Conservation (phyloP, 306 rosid genomes). For the Acacia confusa region DNA sequence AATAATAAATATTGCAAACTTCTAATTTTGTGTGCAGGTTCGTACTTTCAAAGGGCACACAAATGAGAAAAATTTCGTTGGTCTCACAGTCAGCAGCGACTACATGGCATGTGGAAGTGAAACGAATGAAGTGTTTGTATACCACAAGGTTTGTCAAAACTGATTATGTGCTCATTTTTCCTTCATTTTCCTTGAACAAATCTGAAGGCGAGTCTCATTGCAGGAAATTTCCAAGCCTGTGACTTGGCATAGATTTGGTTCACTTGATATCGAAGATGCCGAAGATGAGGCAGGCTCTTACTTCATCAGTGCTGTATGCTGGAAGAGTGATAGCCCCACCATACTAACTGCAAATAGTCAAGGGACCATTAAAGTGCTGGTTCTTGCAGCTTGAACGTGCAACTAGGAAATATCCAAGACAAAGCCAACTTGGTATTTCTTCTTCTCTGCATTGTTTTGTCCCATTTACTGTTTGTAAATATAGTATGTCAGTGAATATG, state of each 20-base stretch:
- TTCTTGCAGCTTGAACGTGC: conserved; percentile 74
- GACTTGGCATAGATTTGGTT: conserved; percentile 86
- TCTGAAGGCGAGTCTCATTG: conserved; percentile 30
- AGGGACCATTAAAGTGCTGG: conserved; percentile 92
- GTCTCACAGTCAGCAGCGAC: conserved; percentile 82
- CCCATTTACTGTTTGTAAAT: conserved; percentile 36
- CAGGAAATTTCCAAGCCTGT: conserved; percentile 91
- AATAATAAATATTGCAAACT: conserved; percentile 15
- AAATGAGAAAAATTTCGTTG: conserved; percentile 97
- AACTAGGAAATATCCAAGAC: conserved; percentile 12
- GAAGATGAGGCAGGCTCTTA: conserved; percentile 86
- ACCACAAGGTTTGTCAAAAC: conserved; percentile 80
- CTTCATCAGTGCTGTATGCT: conserved; percentile 97
- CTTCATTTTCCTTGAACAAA: conserved; percentile 8
- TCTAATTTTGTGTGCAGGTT: conserved; percentile 48
- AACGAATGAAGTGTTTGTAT: conserved; percentile 90
- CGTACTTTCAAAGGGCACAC: conserved; percentile 90
- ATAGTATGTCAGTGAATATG: conserved; percentile 41
- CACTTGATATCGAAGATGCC: conserved; percentile 62
- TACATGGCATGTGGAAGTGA: conserved; percentile 98
- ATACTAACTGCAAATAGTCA: conserved; percentile 95
- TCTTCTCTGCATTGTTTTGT: conserved; percentile 11
- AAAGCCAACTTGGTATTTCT: conserved; percentile 18
- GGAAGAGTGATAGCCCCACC: conserved; percentile 96
- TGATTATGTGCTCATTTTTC: not conserved